These are phyloP conservation scores for Phyllosticta paracitricarpa DNA, from an alignment of 2,329 filamentous ascomycete species.

Conservation along the genomic window DNA sequence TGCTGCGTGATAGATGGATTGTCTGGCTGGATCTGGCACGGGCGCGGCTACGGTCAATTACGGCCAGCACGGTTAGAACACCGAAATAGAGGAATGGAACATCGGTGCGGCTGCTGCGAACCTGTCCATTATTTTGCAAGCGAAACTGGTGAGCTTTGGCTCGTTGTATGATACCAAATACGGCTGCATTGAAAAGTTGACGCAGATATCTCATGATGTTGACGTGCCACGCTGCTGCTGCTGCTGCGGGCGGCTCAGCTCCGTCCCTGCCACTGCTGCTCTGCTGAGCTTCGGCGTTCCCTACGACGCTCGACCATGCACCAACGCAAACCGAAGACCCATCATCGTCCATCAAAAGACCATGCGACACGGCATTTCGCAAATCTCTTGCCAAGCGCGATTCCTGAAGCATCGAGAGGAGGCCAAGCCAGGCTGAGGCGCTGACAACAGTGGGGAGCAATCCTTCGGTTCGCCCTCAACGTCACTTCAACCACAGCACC, in stretches of 20 bases:
- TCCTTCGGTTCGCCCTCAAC: not conserved
- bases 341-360: not conserved
- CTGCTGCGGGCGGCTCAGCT: not conserved
- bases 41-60: not conserved
- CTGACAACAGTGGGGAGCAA: not conserved
- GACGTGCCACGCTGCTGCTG: not conserved
- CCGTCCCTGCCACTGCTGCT: not conserved
- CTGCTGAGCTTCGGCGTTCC: not conserved
- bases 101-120: not conserved
- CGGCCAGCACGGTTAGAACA: not conserved
- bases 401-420: not conserved
- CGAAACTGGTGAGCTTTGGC: not conserved
- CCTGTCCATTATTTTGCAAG: not conserved
- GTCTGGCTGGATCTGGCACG: not conserved
- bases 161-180: not conserved
- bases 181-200: not conserved
- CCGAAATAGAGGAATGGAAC: not conserved
- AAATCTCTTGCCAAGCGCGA: not conserved
- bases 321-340: not conserved
- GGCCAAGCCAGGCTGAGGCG: conserved; percentile 9
- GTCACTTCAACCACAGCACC: conserved; percentile 10
- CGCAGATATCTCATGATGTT: not conserved
- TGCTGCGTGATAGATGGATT: not conserved
- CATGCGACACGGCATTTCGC: not conserved
- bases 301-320: not conserved